Evolutionary conservation across 768 basidiomycete genomes (phyloP).

Genomic region (Tricholomella constricta): DNA sequence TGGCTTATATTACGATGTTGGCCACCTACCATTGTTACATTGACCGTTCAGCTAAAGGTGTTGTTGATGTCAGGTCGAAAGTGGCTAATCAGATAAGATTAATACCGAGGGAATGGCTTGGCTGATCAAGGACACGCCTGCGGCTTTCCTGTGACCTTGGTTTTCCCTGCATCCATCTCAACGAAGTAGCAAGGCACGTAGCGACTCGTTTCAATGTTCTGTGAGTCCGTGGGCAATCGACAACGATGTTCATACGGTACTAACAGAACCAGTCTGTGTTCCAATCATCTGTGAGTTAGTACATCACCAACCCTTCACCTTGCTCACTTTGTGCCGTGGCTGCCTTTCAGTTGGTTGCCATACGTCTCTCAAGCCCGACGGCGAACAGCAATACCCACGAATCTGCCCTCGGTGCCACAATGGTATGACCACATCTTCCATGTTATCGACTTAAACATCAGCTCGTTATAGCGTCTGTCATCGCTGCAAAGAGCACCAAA

Average conservation of each 20-base stretch:
- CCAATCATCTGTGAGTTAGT: conserved; percentile 49
- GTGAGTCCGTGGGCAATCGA: conserved; percentile 15
- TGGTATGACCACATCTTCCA: conserved; percentile 40
- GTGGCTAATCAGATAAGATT: too few species aligned
- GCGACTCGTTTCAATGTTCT: conserved; percentile 20
- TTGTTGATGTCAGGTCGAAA: too few species aligned
- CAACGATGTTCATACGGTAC: neutral
- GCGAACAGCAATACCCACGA: conserved; percentile 46
- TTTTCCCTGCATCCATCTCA: neutral
- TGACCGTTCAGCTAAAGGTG: too few species aligned
- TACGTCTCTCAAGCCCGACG: conserved; percentile 57
- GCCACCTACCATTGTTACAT: too few species aligned
- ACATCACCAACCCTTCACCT: neutral
- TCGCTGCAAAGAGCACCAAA: conserved; percentile 61
- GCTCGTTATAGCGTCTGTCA: conserved; percentile 49
- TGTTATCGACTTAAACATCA: conserved; percentile 7
- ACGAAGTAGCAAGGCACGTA: neutral
- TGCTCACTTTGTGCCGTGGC: neutral
- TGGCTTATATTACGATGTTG: too few species aligned
- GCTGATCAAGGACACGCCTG: too few species aligned
- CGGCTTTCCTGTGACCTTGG: too few species aligned
- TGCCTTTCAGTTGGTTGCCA: conserved; percentile 61
- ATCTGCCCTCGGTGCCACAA: conserved; percentile 77
- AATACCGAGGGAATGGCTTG: too few species aligned
- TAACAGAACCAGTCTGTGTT: conserved; percentile 43